Evolutionary conservation across 1,284 basidiomycete genomes (phyloP).

Genomic region (Cryptococcus hybrid): DNA sequence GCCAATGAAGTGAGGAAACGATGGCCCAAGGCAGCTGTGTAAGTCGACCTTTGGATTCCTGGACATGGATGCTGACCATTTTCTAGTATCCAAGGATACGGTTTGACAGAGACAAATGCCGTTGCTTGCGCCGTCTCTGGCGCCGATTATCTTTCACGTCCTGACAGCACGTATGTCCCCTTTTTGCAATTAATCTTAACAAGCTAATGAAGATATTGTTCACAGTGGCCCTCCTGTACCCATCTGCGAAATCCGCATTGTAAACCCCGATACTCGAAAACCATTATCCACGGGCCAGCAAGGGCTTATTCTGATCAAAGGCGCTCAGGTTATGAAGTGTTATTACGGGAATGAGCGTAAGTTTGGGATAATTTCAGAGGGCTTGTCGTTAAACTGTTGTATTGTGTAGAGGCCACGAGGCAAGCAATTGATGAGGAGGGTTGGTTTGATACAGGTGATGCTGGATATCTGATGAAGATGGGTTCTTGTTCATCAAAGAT

Average conservation of each 20-base stretch:
- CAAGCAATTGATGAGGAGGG: constrained; percentile 33
- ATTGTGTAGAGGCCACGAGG: constrained; percentile 28
- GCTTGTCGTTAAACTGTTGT: neutral
- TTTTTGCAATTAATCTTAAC: neutral
- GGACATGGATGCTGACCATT: constrained; percentile 1
- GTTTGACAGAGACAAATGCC: constrained; percentile 45
- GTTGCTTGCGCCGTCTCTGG: constrained; percentile 37
- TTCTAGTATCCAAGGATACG: constrained; percentile 40
- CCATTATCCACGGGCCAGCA: constrained; percentile 19
- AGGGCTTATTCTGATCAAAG: constrained; percentile 36
- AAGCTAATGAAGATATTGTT: no score
- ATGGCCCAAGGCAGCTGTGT: constrained; percentile 36
- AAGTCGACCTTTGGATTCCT: neutral
- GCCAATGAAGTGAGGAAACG: constrained; percentile 30
- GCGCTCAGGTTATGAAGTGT: constrained; percentile 43
- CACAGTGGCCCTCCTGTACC: constrained; percentile 35
- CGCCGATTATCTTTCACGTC: constrained; percentile 24
- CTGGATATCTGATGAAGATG: constrained; percentile 34
- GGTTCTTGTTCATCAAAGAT: constrained; percentile 40
- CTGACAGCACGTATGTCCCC: constrained; percentile 23
- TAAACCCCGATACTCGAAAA: constrained; percentile 30
- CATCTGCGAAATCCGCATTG: constrained; percentile 32
- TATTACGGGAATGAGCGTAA: constrained; percentile 39
- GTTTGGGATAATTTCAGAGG: constrained; percentile 1
- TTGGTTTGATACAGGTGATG: constrained; percentile 46